Conservation (phyloP, 768 basidiomycete genomes). For the Tricholoma matsutake region DNA sequence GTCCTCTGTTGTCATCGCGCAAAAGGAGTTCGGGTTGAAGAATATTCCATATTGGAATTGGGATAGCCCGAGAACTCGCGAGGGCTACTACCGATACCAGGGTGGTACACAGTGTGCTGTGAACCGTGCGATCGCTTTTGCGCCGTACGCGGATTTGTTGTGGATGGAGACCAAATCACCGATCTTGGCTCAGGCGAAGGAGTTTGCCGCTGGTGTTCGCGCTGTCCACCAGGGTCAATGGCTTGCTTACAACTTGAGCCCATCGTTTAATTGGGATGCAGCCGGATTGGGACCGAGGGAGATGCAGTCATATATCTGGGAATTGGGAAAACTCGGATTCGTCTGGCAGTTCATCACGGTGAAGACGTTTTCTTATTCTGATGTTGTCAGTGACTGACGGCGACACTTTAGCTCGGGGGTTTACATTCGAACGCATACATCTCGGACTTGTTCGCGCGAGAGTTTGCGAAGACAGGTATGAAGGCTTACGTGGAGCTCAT, state of each 20-base stretch:
- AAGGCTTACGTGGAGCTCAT: conserved; percentile 97
- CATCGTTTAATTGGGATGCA: conserved; percentile 93
- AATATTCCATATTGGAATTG: conserved; percentile 88
- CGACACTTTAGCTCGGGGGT: conserved; percentile 72
- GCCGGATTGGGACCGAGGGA: conserved; percentile 84
- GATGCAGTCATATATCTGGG: conserved; percentile 90
- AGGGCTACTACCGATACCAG: conserved; percentile 97
- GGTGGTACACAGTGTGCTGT: conserved; percentile 95
- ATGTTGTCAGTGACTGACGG: conserved; percentile 6
- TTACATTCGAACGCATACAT: conserved; percentile 98
- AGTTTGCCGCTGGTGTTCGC: conserved; percentile 89
- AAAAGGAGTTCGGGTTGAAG: conserved; percentile 73
- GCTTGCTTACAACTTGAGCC: conserved; percentile 95
- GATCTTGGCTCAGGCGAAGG: conserved; percentile 84
- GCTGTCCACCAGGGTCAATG: conserved; percentile 83
- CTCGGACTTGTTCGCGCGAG: conserved; percentile 85
- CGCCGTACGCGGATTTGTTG: conserved; percentile 87
- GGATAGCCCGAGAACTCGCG: conserved; percentile 91
- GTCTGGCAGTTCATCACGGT: conserved; percentile 99
- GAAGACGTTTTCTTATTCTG: conserved; percentile 21
- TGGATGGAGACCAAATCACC: conserved; percentile 99
- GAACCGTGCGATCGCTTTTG: conserved; percentile 88
- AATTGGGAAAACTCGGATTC: conserved; percentile 92
- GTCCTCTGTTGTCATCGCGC: conserved; percentile 70
- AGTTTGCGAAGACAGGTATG: conserved; percentile 95